A percentile compares a stretch with the other conserved stretches of the same genome.
These are phyloP conservation scores for Protomyces macrosporus DNA, from an alignment of 1,139 yeast genomes.

Conservation along the genomic window DNA sequence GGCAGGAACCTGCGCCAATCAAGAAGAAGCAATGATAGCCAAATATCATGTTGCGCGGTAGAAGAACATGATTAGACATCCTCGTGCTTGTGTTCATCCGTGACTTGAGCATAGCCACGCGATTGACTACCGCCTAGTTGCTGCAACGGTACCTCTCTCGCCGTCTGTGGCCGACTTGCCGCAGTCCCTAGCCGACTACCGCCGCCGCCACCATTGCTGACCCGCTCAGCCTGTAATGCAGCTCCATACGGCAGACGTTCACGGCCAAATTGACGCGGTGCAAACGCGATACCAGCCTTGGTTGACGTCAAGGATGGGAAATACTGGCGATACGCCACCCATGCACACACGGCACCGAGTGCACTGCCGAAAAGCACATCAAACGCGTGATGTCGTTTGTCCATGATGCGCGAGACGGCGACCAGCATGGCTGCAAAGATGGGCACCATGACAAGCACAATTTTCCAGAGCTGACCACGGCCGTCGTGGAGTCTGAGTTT, in stretches of 20 bases:
- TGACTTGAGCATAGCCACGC: neutral
- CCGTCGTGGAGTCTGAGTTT: slow-evolving; percentile 48
- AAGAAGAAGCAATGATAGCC: neutral
- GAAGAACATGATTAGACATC: neutral
- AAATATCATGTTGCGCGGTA: no score
- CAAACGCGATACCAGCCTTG: slow-evolving; percentile 44
- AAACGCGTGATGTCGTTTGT: slow-evolving; percentile 39
- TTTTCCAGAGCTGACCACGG: slow-evolving; percentile 54
- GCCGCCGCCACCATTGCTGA: neutral
- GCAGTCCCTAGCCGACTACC: neutral
- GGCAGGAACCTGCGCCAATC: slow-evolving; percentile 26
- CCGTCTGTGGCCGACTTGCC: no score
- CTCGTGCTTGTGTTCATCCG: neutral
- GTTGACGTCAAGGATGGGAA: slow-evolving; percentile 37
- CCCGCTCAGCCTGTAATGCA: neutral
- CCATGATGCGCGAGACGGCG: slow-evolving; percentile 69
- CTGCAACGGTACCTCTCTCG: neutral
- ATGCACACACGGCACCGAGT: slow-evolving; percentile 7
- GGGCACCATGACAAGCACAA: slow-evolving; percentile 44
- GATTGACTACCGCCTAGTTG: neutral
- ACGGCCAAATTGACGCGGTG: neutral
- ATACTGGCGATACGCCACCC: slow-evolving; percentile 23
- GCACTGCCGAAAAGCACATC: slow-evolving; percentile 20
- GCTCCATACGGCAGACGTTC: neutral
- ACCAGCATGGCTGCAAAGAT: slow-evolving; percentile 57